These are phyloP conservation scores for Mortierella sp. DNA, from an alignment of 371 early-diverging fungal genomes.

Conservation along the genomic window DNA sequence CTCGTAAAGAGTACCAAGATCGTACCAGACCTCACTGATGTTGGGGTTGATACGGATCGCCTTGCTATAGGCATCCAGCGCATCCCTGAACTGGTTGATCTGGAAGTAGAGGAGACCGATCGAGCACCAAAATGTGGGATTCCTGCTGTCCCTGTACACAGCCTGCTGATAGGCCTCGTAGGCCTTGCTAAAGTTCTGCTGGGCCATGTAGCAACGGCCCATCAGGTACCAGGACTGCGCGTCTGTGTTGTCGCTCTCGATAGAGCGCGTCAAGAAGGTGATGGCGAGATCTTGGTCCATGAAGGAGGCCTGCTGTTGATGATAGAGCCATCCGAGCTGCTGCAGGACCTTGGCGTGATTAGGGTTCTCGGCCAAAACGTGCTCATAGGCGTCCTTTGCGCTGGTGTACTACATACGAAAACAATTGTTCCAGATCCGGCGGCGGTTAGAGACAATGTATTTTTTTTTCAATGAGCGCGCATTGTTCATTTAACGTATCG, in stretches of 20 bases:
- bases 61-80: slow-evolving; percentile 96
- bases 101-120: slow-evolving; percentile 98
- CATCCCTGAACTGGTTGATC: slow-evolving; percentile 95
- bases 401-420: slow-evolving; percentile 65
- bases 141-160: slow-evolving; percentile 94
- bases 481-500: background rate
- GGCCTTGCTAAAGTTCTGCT: slow-evolving; percentile 95
- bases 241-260: slow-evolving; percentile 89
- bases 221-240: slow-evolving; percentile 96
- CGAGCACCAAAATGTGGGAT: slow-evolving; percentile 98
- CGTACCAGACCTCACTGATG: slow-evolving; percentile 97
- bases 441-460: background rate
- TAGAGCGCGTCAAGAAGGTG: slow-evolving; percentile 83
- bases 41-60: slow-evolving; percentile 96
- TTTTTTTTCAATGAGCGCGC: background rate
- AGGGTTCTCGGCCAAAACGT: slow-evolving; percentile 90
- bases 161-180: slow-evolving; percentile 99
- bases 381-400: slow-evolving; percentile 96
- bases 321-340: slow-evolving; percentile 97
- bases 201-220: slow-evolving; percentile 97
- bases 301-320: slow-evolving; percentile 85
- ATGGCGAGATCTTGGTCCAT: slow-evolving; percentile 89
- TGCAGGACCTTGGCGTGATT: slow-evolving; percentile 96
- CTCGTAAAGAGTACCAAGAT: slow-evolving; percentile 97
- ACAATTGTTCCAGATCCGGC: background rate